Conservation (phyloP, 2,329 filamentous ascomycete species). For the Bipolaris zeicola region DNA sequence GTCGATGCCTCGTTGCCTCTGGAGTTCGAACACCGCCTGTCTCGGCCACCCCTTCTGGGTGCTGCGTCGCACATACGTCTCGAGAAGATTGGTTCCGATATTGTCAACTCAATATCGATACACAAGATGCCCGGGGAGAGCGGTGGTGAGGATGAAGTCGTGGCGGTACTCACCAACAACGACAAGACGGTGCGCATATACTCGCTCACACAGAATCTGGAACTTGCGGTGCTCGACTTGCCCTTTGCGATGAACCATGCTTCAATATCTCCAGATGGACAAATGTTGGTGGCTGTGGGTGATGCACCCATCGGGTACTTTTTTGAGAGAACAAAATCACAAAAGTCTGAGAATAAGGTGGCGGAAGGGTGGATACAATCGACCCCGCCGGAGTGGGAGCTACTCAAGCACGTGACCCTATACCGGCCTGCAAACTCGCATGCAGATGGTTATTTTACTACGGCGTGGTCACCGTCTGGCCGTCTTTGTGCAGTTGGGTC, state of each 20-base stretch:
- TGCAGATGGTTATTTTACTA: constrained; percentile 72
- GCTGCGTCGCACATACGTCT: constrained; percentile 53
- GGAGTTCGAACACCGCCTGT: constrained; percentile 48
- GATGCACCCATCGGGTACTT: constrained; percentile 88
- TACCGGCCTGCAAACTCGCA: constrained; percentile 47
- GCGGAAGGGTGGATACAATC: constrained; percentile 28
- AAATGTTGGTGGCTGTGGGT: constrained; percentile 78
- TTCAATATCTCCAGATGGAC: constrained; percentile 88
- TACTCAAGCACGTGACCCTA: constrained; percentile 50
- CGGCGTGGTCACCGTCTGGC: constrained; percentile 75
- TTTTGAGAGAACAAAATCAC: constrained; percentile 62
- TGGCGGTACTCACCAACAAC: constrained; percentile 86
- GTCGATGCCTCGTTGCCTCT: constrained; percentile 64
- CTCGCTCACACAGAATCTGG: constrained; percentile 69
- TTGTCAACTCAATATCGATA: constrained; percentile 71
- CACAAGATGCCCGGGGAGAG: constrained; percentile 57
- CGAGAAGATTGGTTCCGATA: constrained; percentile 65
- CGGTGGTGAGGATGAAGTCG: constrained; percentile 60
- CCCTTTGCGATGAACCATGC: constrained; percentile 91
- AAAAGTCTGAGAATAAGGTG: constrained; percentile 33
- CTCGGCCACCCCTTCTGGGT: constrained; percentile 47
- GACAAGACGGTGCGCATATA: constrained; percentile 89
- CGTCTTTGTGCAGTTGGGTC: constrained; percentile 76
- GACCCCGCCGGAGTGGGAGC: constrained; percentile 47
- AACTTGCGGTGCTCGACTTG: constrained; percentile 73